Percentiles rank a stretch among this genome's conserved stretches.
phyloP scores from a whole-genome alignment of 148 eudicot genomes.

The Persicaria maculosa region DNA sequence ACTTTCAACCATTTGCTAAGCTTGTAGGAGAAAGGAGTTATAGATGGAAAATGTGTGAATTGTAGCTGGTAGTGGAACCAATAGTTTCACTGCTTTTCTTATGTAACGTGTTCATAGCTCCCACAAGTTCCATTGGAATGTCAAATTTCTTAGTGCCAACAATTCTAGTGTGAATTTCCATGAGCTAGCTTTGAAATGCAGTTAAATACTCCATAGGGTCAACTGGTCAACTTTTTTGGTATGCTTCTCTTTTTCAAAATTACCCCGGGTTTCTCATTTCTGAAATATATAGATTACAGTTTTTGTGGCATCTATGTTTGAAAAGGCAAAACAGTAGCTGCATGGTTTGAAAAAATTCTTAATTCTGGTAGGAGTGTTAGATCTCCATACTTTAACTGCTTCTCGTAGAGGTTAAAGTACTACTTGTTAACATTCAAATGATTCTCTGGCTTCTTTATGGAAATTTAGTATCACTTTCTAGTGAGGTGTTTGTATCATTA shows the following conservation, averaged over 20 bases:
- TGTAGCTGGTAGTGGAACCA: background rate
- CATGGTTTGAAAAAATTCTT: background rate
- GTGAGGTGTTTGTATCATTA: background rate
- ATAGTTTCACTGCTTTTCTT: no score
- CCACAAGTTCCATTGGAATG: background rate
- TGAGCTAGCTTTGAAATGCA: background rate
- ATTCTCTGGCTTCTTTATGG: background rate
- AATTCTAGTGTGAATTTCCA: background rate
- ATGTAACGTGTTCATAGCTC: no score
- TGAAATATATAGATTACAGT: background rate
- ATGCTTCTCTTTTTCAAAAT: background rate
- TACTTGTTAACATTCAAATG: background rate
- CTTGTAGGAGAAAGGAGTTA: background rate
- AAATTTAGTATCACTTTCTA: background rate
- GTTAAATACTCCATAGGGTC: background rate
- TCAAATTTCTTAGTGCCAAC: background rate
- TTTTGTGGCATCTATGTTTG: background rate
- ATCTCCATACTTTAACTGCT: background rate
- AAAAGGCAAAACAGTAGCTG: background rate
- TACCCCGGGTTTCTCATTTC: background rate
- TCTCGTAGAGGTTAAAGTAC: no score
- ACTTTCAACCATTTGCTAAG: conserved; percentile 7
- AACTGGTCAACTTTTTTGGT: background rate
- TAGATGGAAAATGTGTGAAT: background rate
- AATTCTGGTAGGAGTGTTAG: background rate